These are phyloP conservation scores for Calonectria multiphialidica DNA, from an alignment of 2,329 filamentous ascomycete genomes.

Conservation along the genomic window DNA sequence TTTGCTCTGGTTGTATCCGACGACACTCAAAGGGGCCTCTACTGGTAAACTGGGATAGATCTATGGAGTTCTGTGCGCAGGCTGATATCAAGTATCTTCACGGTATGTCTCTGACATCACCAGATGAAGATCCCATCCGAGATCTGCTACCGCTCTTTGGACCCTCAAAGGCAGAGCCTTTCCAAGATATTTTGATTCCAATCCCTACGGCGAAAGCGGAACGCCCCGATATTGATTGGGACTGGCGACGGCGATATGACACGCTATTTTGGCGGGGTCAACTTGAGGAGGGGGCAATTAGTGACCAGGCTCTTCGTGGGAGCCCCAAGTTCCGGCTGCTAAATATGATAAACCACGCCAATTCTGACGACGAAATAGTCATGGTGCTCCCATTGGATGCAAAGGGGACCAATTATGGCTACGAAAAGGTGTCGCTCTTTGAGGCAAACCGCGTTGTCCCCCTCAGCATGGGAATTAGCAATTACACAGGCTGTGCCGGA, in stretches of 20 bases:
- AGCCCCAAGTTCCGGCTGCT: constrained; percentile 78
- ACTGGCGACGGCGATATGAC: constrained; percentile 73
- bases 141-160: constrained; percentile 82
- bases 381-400: constrained; percentile 66
- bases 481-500: constrained; percentile 67
- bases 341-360: constrained; percentile 74
- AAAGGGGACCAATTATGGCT: constrained; percentile 59
- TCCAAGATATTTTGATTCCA: constrained; percentile 83
- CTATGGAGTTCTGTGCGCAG: constrained; percentile 79
- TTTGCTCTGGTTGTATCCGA: constrained; percentile 73
- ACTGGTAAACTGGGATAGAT: constrained; percentile 72
- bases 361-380: constrained; percentile 59
- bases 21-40: constrained; percentile 77
- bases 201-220: constrained; percentile 58
- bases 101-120: constrained; percentile 77
- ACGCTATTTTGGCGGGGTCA: constrained; percentile 82
- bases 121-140: constrained; percentile 71
- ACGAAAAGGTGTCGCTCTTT: constrained; percentile 64
- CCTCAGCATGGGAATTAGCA: constrained; percentile 70
- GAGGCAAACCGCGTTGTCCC: constrained; percentile 67
- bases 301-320: constrained; percentile 70
- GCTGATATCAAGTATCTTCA: constrained; percentile 81
- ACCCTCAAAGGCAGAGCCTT: constrained; percentile 77
- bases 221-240: constrained; percentile 55
- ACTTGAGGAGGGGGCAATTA: constrained; percentile 66